These are phyloP conservation scores for Xerocomellus intermedius DNA, from an alignment of 768 basidiomycete genomes.

Conservation along the genomic window DNA sequence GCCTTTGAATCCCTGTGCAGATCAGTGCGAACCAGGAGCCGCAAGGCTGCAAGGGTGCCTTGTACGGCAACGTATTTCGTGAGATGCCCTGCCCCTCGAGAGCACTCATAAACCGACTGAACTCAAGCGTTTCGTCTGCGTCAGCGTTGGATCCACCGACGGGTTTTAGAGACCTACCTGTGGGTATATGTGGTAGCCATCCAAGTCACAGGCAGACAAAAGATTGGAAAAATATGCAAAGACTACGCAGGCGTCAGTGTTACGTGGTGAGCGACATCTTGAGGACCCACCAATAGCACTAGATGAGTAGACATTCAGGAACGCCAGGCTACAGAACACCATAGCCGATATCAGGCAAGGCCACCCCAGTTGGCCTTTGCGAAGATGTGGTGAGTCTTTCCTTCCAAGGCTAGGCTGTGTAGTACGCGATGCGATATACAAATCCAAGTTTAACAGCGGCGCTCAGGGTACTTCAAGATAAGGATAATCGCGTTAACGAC, in stretches of 20 bases:
- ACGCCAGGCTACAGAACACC: conserved; percentile 54
- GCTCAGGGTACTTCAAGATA: conserved; percentile 63
- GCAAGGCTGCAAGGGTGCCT: conserved; percentile 35
- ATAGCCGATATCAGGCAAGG: conserved; percentile 41
- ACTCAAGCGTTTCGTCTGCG: conserved; percentile 14
- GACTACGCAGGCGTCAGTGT: conserved; percentile 11
- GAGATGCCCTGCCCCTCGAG: conserved; percentile 43
- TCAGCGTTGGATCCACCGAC: background rate
- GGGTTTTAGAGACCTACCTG: conserved; percentile 41
- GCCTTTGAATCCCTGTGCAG: conserved; percentile 53
- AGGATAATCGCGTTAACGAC: conserved; percentile 54
- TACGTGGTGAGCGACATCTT: background rate
- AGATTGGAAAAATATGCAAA: conserved; percentile 41
- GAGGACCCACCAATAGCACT: conserved; percentile 46
- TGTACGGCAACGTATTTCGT: conserved; percentile 45
- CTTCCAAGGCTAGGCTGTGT: conserved; percentile 49
- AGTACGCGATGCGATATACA: conserved; percentile 58
- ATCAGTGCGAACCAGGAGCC: conserved; percentile 61
- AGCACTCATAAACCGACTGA: conserved; percentile 49
- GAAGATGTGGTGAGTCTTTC: conserved; percentile 47
- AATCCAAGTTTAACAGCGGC: conserved; percentile 56
- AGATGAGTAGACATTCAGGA: conserved; percentile 55
- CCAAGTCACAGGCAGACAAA: conserved; percentile 39
- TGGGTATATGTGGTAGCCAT: conserved; percentile 56
- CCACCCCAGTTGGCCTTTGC: conserved; percentile 42